A percentile compares a stretch with the other conserved stretches of the same genome.
Evolutionary conservation across 352 stramenopile genomes (phyloP).

Genomic region (Detonula confervacea): DNA sequence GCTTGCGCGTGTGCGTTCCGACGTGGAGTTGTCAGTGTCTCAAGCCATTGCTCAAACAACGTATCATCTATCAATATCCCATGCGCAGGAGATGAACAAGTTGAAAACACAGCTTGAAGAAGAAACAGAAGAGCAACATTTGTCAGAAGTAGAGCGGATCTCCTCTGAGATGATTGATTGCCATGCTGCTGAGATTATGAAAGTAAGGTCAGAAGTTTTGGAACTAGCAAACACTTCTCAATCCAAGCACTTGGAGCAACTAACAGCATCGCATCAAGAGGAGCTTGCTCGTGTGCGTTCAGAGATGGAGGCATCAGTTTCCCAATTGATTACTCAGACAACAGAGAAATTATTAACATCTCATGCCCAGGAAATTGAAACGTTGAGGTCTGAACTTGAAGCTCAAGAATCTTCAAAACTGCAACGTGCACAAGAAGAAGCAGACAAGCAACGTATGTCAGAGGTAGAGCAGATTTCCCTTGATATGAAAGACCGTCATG

Average conservation of each 20-base stretch:
- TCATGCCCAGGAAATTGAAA: slow-evolving; percentile 49
- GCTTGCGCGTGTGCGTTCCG: slow-evolving; percentile 19
- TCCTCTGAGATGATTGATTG: slow-evolving; percentile 1
- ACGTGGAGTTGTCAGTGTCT: slow-evolving; percentile 19
- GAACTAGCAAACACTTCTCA: slow-evolving; percentile 4
- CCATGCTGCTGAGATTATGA: slow-evolving; percentile 9
- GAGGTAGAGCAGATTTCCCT: not conserved
- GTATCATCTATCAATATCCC: slow-evolving; percentile 33
- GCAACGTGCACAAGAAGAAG: slow-evolving; percentile 22
- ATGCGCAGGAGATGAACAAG: slow-evolving; percentile 47
- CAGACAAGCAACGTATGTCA: not conserved
- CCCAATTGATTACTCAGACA: slow-evolving; percentile 33
- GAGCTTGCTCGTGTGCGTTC: slow-evolving; percentile 26
- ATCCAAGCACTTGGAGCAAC: slow-evolving; percentile 13
- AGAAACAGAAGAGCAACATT: slow-evolving; percentile 17
- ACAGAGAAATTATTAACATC: slow-evolving; percentile 14
- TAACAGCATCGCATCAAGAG: slow-evolving; percentile 22
- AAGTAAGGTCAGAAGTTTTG: slow-evolving; percentile 7
- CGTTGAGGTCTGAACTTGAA: slow-evolving; percentile 17
- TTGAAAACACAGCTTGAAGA: slow-evolving; percentile 21
- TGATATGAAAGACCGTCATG: slow-evolving; percentile 6
- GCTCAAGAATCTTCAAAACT: slow-evolving; percentile 3
- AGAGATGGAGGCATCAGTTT: slow-evolving; percentile 24
- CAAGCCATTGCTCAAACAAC: slow-evolving; percentile 24
- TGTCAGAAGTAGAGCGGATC: not conserved